phyloP scores from a whole-genome alignment of 345 rosid species.

The Murraya koenigii region DNA sequence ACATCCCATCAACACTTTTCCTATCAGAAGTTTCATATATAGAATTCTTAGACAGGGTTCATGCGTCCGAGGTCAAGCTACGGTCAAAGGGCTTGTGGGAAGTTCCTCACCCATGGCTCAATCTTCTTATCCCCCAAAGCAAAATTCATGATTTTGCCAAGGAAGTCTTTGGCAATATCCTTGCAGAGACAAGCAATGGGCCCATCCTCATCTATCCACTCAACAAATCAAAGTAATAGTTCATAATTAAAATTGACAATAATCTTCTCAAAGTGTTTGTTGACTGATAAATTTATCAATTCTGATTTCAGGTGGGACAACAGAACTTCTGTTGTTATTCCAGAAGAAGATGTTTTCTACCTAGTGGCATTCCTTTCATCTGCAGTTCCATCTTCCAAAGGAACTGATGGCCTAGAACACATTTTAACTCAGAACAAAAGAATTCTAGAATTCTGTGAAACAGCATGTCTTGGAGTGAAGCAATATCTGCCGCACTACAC shows the following conservation, averaged over 20 bases:
- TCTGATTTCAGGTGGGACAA: constrained; percentile 83
- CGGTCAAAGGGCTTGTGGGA: constrained; percentile 91
- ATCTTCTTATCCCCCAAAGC: constrained; percentile 87
- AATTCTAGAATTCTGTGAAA: constrained; percentile 63
- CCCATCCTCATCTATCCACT: constrained; percentile 93
- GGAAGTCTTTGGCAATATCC: constrained; percentile 76
- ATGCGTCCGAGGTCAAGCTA: constrained; percentile 75
- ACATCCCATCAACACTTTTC: constrained; percentile 71
- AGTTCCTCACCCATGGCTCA: constrained; percentile 98
- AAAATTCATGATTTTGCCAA: constrained; percentile 59
- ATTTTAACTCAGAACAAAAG: constrained; percentile 65
- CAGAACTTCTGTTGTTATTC: constrained; percentile 82
- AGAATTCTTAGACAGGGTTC: constrained; percentile 91
- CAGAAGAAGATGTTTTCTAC: constrained; percentile 87
- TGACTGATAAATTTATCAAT: constrained; percentile 19
- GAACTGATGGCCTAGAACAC: constrained; percentile 65
- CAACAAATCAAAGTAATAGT: constrained; percentile 78
- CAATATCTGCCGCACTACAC: constrained; percentile 87
- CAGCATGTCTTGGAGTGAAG: constrained; percentile 62
- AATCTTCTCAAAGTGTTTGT: constrained; percentile 9
- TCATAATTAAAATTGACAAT: not conserved
- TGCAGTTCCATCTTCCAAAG: constrained; percentile 71
- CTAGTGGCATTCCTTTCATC: constrained; percentile 90
- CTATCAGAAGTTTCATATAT: constrained; percentile 68
- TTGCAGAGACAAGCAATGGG: constrained; percentile 82